Evolutionary conservation across 2,329 filamentous ascomycete species (phyloP).

Genomic region (Xylaria sp.): DNA sequence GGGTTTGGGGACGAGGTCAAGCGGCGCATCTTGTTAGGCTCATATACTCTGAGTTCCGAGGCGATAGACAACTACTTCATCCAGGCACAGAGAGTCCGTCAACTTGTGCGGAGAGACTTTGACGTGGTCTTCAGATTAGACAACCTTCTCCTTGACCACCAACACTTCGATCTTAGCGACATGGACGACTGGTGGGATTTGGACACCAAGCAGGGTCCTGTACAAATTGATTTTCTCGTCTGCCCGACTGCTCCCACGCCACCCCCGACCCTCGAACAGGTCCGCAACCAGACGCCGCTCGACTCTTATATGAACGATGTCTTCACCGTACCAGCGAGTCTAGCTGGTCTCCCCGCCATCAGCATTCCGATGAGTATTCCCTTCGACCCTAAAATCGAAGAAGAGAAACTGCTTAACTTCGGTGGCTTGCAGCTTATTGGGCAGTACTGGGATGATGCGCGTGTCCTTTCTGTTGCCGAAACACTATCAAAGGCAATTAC

Average conservation of each 20-base stretch:
- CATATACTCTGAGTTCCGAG: slow-evolving; percentile 88
- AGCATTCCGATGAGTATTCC: slow-evolving; percentile 75
- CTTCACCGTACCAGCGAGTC: slow-evolving; percentile 92
- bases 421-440: slow-evolving; percentile 80
- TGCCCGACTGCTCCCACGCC: slow-evolving; percentile 86
- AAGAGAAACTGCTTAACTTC: slow-evolving; percentile 53
- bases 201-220: slow-evolving; percentile 66
- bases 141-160: slow-evolving; percentile 72
- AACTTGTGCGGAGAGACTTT: slow-evolving; percentile 88
- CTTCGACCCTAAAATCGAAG: slow-evolving; percentile 43
- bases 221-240: slow-evolving; percentile 84
- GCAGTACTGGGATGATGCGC: slow-evolving; percentile 81
- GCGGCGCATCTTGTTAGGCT: slow-evolving; percentile 86
- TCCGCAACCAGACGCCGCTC: slow-evolving; percentile 68
- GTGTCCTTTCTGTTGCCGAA: slow-evolving; percentile 69
- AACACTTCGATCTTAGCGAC: slow-evolving; percentile 69
- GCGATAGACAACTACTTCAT: slow-evolving; percentile 98
- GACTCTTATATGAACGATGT: slow-evolving; percentile 92
- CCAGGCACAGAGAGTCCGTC: slow-evolving; percentile 87
- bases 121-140: slow-evolving; percentile 76
- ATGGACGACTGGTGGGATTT: slow-evolving; percentile 64
- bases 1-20: slow-evolving; percentile 88
- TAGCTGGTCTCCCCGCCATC: slow-evolving; percentile 89
- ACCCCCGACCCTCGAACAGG: slow-evolving; percentile 71
- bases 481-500: slow-evolving; percentile 40